Percentiles rank a stretch among this genome's conserved stretches.
Evolutionary conservation across 305 asterid genomes (phyloP).

Genomic region (Solanum hybrid): DNA sequence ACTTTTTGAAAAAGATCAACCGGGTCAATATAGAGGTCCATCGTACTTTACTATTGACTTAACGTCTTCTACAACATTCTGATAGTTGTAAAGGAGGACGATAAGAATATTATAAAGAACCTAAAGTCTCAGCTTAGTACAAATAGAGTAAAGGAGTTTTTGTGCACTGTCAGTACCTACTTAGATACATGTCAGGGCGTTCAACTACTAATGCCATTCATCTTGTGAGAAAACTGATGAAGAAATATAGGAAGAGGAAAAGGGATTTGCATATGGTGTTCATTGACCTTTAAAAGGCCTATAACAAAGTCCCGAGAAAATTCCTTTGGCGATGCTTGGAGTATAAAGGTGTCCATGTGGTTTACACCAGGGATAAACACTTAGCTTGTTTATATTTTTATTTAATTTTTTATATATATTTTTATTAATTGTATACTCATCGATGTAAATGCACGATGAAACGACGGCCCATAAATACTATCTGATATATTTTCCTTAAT

Average conservation of each 20-base stretch:
- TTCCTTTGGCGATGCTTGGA: background rate
- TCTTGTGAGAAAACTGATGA: background rate
- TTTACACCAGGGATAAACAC: background rate
- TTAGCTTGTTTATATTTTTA: background rate
- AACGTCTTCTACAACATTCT: background rate
- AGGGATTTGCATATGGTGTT: background rate
- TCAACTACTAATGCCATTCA: background rate
- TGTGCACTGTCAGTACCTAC: background rate
- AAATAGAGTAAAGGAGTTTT: background rate
- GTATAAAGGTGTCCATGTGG: background rate
- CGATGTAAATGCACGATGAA: background rate
- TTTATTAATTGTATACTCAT: background rate
- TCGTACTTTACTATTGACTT: background rate
- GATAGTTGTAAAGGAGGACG: background rate
- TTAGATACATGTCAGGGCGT: background rate
- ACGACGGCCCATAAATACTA: background rate
- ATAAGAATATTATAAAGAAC: background rate
- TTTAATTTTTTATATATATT: too few relatives aligned
- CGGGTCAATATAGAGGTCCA: background rate
- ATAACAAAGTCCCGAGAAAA: background rate
- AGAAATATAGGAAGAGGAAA: background rate
- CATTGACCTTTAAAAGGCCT: background rate
- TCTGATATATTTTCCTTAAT: background rate
- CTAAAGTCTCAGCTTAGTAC: background rate
- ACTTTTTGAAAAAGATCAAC: background rate